Evolutionary conservation across 176 grass and related monocot genomes (phyloP).

Genomic region (Eremochloa ophiuroides): DNA sequence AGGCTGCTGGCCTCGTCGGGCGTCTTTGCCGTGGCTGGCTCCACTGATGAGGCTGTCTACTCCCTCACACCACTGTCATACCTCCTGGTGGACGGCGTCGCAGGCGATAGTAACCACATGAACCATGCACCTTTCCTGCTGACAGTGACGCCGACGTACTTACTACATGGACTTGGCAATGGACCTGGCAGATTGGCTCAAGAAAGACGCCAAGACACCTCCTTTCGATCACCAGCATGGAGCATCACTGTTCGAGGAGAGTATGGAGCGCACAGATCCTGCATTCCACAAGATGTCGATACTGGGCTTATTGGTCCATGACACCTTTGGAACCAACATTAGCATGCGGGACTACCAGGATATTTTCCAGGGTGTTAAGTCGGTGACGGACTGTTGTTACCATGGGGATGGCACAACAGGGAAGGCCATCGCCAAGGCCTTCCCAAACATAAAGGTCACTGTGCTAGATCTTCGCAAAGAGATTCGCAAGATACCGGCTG

Average conservation of each 20-base stretch:
- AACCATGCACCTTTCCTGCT: not conserved
- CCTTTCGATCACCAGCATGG: conserved; percentile 13
- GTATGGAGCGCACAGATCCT: not conserved
- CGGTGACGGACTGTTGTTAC: conserved; percentile 35
- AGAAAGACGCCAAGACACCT: not conserved
- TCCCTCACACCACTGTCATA: conserved; percentile 22
- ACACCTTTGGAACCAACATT: not conserved
- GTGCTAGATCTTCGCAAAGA: conserved; percentile 47
- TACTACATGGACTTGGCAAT: not conserved
- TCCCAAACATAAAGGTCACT: conserved; percentile 27
- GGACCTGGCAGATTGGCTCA: conserved; percentile 23
- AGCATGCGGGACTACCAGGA: not conserved
- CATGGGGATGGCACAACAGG: conserved; percentile 26
- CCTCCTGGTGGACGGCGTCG: not conserved
- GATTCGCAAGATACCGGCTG: not conserved
- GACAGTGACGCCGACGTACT: not conserved
- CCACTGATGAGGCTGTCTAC: not conserved
- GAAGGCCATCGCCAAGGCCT: conserved; percentile 24
- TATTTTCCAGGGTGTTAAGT: conserved; percentile 24
- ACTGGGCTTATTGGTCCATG: not conserved
- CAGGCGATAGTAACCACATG: not conserved
- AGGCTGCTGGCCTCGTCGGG: conserved; percentile 21
- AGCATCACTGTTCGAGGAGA: conserved; percentile 4
- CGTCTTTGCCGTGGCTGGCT: not conserved
- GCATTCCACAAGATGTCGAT: conserved; percentile 7